Percentiles rank a stretch among this genome's conserved stretches.
phyloP scores from a whole-genome alignment of 2,329 filamentous ascomycete genomes.

The Chrysoporthe puriensis region DNA sequence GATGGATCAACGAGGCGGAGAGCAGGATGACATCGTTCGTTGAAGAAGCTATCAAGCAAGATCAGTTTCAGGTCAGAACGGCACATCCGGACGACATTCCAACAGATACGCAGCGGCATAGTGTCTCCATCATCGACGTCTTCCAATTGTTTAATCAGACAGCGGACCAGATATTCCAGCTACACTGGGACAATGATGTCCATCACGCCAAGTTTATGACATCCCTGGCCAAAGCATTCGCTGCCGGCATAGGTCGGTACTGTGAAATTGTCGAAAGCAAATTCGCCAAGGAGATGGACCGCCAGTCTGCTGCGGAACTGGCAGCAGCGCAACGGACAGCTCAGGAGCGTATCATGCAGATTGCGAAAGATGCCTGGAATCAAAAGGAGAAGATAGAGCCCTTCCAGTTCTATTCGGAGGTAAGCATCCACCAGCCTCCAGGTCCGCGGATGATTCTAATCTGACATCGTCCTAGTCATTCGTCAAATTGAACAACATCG shows the following conservation, averaged over 20 bases:
- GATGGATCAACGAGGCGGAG: slow-evolving; percentile 86
- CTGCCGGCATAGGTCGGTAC: slow-evolving; percentile 81
- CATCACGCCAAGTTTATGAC: slow-evolving; percentile 99
- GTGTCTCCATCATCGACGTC: slow-evolving; percentile 88
- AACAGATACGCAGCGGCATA: slow-evolving; percentile 84
- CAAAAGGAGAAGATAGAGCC: slow-evolving; percentile 92
- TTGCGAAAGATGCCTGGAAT: slow-evolving; percentile 91
- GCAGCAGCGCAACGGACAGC: slow-evolving; percentile 76
- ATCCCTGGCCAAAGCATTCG: slow-evolving; percentile 81
- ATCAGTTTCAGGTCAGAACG: slow-evolving; percentile 77
- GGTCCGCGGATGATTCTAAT: slow-evolving; percentile 19
- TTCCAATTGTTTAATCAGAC: slow-evolving; percentile 94
- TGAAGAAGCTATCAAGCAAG: slow-evolving; percentile 87
- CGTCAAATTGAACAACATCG: slow-evolving; percentile 96
- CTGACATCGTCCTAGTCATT: slow-evolving; percentile 68
- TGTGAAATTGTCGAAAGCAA: slow-evolving; percentile 87
- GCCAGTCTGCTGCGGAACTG: slow-evolving; percentile 84
- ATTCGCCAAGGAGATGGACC: slow-evolving; percentile 92
- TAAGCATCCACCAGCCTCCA: slow-evolving; percentile 45
- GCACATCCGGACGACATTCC: slow-evolving; percentile 65
- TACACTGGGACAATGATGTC: slow-evolving; percentile 91
- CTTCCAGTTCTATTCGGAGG: slow-evolving; percentile 94
- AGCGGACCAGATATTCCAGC: slow-evolving; percentile 80
- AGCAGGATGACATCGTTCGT: slow-evolving; percentile 80
- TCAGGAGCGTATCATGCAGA: slow-evolving; percentile 90